Percentiles rank a stretch among this genome's conserved stretches.
Conservation (phyloP, 2,329 filamentous ascomycete species). For the Pseudovirgaria hyperparasitica region DNA sequence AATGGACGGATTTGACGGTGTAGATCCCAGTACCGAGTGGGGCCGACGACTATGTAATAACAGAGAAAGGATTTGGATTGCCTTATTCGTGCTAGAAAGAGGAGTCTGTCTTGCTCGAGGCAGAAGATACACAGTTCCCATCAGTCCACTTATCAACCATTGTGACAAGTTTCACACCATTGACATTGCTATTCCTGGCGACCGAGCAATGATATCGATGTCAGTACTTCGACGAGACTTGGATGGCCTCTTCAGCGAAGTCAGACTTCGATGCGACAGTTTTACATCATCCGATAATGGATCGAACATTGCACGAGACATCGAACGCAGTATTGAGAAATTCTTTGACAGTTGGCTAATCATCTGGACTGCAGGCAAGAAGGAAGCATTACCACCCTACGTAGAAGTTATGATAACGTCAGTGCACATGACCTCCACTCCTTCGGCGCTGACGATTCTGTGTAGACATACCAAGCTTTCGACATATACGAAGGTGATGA, state of each 20-base stretch:
- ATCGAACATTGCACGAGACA: conserved; percentile 34
- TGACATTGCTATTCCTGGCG: conserved; percentile 50
- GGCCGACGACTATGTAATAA: conserved; percentile 50
- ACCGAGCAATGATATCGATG: conserved; percentile 60
- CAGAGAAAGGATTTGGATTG: conserved; percentile 57
- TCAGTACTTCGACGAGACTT: conserved; percentile 56
- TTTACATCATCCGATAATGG: conserved; percentile 40
- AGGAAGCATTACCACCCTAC: conserved; percentile 51
- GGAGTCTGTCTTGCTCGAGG: conserved; percentile 61
- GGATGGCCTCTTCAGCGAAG: conserved; percentile 44
- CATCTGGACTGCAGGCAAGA: conserved; percentile 38
- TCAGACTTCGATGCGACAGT: conserved; percentile 47
- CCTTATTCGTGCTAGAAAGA: conserved; percentile 59
- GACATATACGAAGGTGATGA: conserved; percentile 63
- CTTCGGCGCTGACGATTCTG: too few species aligned
- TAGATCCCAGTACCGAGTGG: conserved; percentile 47
- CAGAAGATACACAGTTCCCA: conserved; percentile 53
- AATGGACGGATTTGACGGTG: conserved; percentile 53
- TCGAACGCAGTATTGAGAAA: conserved; percentile 41
- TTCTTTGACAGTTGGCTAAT: conserved; percentile 56
- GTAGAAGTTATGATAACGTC: conserved; percentile 60
- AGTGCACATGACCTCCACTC: too few species aligned
- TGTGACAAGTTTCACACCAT: conserved; percentile 59
- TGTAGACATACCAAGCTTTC: conserved; percentile 60
- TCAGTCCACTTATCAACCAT: conserved; percentile 51